A percentile compares a stretch with the other conserved stretches of the same genome.
Conservation (phyloP, 164 flowering plant genomes). For the Stephania japonica region DNA sequence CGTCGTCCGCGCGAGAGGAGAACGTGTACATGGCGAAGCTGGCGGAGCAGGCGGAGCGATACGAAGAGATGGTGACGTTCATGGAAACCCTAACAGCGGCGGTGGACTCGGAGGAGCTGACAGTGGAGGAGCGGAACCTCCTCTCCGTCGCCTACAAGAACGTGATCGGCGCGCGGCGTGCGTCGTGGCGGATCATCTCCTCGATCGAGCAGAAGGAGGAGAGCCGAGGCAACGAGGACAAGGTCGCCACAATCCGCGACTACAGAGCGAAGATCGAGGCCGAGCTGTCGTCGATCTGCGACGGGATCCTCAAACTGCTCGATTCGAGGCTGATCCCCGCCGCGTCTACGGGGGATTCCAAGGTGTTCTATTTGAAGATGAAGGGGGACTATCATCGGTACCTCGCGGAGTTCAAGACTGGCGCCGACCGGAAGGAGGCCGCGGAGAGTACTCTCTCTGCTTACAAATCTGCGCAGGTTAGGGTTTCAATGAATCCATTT, state of each 20-base stretch:
- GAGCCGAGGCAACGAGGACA: constrained; percentile 73
- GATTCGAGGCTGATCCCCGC: constrained; percentile 53
- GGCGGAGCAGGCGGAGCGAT: constrained; percentile 74
- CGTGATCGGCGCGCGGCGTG: constrained; percentile 72
- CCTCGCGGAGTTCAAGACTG: constrained; percentile 77
- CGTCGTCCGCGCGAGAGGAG: constrained; percentile 41
- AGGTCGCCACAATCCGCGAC: constrained; percentile 51
- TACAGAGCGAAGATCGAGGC: constrained; percentile 73
- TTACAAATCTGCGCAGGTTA: constrained; percentile 70
- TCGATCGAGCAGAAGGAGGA: constrained; percentile 77
- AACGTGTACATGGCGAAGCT: constrained; percentile 66
- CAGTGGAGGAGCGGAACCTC: constrained; percentile 66
- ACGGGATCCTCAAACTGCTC: constrained; percentile 58
- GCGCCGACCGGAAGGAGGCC: constrained; percentile 69
- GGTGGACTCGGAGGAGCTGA: constrained; percentile 55
- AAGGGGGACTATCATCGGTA: constrained; percentile 81
- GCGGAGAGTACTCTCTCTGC: constrained; percentile 75
- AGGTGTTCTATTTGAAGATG: constrained; percentile 79
- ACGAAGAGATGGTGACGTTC: constrained; percentile 84
- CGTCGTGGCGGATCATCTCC: constrained; percentile 72
- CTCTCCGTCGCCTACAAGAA: constrained; percentile 78
- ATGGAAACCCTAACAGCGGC: constrained; percentile 61
- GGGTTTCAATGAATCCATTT: not conserved
- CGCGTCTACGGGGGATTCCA: constrained; percentile 56
- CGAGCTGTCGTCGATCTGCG: constrained; percentile 66